A percentile compares a stretch with the other conserved stretches of the same genome.
Evolutionary conservation across 257 asterid species (phyloP).

Genomic region (Anisodus tanguticus): DNA sequence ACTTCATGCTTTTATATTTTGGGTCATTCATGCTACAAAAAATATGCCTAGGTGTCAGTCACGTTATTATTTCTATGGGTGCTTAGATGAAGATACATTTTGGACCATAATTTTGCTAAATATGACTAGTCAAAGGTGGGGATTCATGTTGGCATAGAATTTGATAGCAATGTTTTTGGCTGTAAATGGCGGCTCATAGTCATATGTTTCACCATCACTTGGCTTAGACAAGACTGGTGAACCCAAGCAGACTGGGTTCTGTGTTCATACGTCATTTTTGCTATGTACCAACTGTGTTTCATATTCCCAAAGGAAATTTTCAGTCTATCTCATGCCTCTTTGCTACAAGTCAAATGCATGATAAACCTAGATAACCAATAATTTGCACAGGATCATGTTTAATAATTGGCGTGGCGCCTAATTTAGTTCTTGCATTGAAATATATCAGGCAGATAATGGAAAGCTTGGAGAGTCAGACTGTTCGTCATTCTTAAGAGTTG

Average conservation of each 20-base stretch:
- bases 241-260: slow-evolving; percentile 4
- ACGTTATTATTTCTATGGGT: neutral
- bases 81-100: neutral
- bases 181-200: neutral
- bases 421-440: slow-evolving; percentile 30
- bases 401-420: slow-evolving; percentile 28
- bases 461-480: slow-evolving; percentile 68
- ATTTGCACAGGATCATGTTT: slow-evolving; percentile 3
- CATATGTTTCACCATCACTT: neutral
- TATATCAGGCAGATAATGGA: slow-evolving; percentile 70
- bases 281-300: neutral
- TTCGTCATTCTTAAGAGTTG: slow-evolving; percentile 52
- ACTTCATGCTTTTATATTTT: neutral
- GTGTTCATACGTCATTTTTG: neutral
- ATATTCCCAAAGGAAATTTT: neutral
- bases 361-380: too few species aligned
- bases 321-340: too few species aligned
- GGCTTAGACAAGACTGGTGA: neutral
- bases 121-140: neutral
- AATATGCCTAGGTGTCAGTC: neutral
- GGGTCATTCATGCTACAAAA: neutral
- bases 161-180: too few species aligned
- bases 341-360: too few species aligned
- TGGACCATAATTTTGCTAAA: neutral
- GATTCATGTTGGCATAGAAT: neutral